Percentiles rank a stretch among this genome's conserved stretches.
phyloP scores from a whole-genome alignment of 179 eudicot species.

The Nepenthes alata region DNA sequence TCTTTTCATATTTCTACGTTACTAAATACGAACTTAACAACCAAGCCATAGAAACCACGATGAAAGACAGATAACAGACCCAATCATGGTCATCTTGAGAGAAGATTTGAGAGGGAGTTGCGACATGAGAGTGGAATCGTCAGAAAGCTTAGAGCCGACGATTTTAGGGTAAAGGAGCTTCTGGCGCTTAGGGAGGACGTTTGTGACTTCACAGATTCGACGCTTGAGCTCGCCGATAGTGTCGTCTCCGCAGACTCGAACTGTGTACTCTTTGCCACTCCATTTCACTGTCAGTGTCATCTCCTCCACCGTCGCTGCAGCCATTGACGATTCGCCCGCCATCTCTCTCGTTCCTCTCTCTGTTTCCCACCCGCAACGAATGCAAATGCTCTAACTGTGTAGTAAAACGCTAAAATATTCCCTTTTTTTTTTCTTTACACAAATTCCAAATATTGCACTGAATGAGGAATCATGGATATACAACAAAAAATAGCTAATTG shows the following conservation, averaged over 20 bases:
- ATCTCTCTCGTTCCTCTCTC: slow-evolving; percentile 4
- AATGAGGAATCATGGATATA: too few species aligned
- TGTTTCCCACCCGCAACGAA: too few species aligned
- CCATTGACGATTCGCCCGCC: slow-evolving; percentile 20
- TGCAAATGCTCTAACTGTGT: too few species aligned
- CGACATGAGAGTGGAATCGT: slow-evolving; percentile 60
- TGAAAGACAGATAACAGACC: slow-evolving; percentile 22
- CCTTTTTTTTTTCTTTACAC: too few species aligned
- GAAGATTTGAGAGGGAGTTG: slow-evolving; percentile 67
- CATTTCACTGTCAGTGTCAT: slow-evolving; percentile 83
- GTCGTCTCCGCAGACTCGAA: slow-evolving; percentile 86
- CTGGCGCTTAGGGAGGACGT: slow-evolving; percentile 86
- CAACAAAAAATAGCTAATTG: too few species aligned
- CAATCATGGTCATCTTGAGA: slow-evolving; percentile 91
- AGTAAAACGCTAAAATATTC: too few species aligned
- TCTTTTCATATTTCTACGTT: too few species aligned
- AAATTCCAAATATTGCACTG: too few species aligned
- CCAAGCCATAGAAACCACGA: too few species aligned
- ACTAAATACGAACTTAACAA: too few species aligned
- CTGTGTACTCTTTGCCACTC: slow-evolving; percentile 86
- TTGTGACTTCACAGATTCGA: slow-evolving; percentile 70
- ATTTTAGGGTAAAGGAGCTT: slow-evolving; percentile 88
- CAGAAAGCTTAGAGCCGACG: slow-evolving; percentile 55
- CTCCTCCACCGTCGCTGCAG: slow-evolving; percentile 52
- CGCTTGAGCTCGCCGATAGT: slow-evolving; percentile 79